Evolutionary conservation across 768 basidiomycete genomes (phyloP), one percentile per base, ranked within the genome.

Genomic region (Hydnomerulius pinastri): DNA sequence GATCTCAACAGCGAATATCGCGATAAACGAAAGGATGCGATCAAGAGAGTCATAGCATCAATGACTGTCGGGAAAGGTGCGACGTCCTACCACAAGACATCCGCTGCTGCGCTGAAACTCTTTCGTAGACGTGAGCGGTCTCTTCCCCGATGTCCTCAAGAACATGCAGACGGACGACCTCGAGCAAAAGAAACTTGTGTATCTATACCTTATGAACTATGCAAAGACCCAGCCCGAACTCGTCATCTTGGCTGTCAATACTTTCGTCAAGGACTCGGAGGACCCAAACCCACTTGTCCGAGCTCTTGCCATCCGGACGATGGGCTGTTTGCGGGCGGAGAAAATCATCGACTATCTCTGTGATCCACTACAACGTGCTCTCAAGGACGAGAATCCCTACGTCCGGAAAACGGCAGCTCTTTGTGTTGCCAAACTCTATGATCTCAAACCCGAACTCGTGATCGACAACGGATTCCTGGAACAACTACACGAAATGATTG

Each of bases 181-280:
- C 46, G 97, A 99, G 70, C 97, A 98, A 75, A 99, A 98, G 83
- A 98, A 99, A 72, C 88, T 99, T 28, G 97, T 98, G n/a, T 98
- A 97, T 63, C 82, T 97, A 20, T 98, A 98, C 70, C 85, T 99
- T 51, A 98, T 98, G 90, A 99, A 99, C 76, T 99, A 98, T 59
- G 96, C 96, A 28, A 97, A 97, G 67, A 95, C 96, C 0, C 97
- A 99, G 65, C 97, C 97, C 0, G 97, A 99, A 66, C 90, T 98
- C 54, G 95, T 98, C 71, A 98, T 99, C 65, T 80, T 99, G 39
- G 97, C 97, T 24, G 97, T 99, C 53, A 99, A 98, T 66, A 99
- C 96, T 7, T 98, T 99, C 66, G 97, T 99, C 56, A 85, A 97
- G 77, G 97, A 99, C 69, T 86, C 93, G 0, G 93, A 95, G 57